Evolutionary conservation across 1,139 yeast genomes (phyloP).

Genomic region (Meyerozyma elateridarum): DNA sequence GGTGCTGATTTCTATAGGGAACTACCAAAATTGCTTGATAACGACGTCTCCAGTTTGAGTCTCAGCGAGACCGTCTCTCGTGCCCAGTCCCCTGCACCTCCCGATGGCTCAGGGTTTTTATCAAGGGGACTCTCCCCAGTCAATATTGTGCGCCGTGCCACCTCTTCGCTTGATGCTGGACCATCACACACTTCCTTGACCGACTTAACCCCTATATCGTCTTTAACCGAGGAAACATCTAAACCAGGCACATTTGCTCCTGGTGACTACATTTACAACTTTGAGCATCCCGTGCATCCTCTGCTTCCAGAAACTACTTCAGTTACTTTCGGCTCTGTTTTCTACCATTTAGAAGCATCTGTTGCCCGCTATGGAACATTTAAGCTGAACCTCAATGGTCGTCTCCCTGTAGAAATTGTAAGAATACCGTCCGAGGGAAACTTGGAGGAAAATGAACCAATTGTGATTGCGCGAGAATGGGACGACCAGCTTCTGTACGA

Average conservation of each 20-base stretch:
- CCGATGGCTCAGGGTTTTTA: conserved; percentile 20
- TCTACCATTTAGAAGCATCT: conserved; percentile 62
- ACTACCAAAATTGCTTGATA: conserved; percentile 18
- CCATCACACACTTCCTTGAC: conserved; percentile 9
- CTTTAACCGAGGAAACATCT: conserved; percentile 15
- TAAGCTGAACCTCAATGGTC: conserved; percentile 66
- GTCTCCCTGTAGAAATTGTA: conserved; percentile 59
- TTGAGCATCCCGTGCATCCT: conserved; percentile 83
- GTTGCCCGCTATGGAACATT: conserved; percentile 81
- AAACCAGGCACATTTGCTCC: conserved; percentile 44
- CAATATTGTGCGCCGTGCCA: conserved; percentile 35
- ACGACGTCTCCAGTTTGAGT: conserved; percentile 32
- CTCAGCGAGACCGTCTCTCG: conserved; percentile 22
- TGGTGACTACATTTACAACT: conserved; percentile 88
- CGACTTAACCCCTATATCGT: conserved; percentile 4
- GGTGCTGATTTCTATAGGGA: conserved; percentile 53
- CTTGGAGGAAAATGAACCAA: conserved; percentile 88
- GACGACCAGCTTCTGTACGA: conserved; percentile 88
- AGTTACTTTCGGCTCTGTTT: conserved; percentile 78
- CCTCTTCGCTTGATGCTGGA: conserved; percentile 18
- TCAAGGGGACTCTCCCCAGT: conserved; percentile 26
- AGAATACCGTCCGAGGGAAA: conserved; percentile 76
- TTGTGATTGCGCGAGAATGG: conserved; percentile 87
- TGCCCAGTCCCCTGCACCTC: conserved; percentile 19
- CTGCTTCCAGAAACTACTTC: conserved; percentile 75